These are phyloP conservation scores for Kluyveromyces marxianus DNA, from an alignment of 1,139 yeast genomes.

Conservation along the genomic window DNA sequence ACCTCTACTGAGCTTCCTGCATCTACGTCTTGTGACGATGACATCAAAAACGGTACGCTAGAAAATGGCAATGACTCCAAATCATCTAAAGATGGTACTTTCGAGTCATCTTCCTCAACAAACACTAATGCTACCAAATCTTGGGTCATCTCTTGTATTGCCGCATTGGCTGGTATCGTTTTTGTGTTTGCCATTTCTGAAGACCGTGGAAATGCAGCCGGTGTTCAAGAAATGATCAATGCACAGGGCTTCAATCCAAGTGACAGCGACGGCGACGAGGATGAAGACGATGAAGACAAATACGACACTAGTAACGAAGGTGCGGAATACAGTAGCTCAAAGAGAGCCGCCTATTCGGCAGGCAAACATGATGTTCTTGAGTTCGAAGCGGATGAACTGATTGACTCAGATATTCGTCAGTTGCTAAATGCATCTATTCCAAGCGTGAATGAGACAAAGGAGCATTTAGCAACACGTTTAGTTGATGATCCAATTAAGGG, in stretches of 20 bases:
- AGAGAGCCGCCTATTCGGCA: too few species aligned
- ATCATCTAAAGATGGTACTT: background rate
- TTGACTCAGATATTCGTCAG: conserved; percentile 1
- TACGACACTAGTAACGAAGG: background rate
- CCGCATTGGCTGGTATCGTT: conserved; percentile 8
- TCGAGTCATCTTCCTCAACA: conserved; percentile 7
- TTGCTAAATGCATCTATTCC: conserved; percentile 1
- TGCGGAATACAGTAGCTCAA: background rate
- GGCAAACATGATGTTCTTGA: background rate
- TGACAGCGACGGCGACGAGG: background rate
- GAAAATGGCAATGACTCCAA: background rate
- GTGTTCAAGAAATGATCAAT: background rate
- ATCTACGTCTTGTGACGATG: background rate
- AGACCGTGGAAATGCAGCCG: background rate
- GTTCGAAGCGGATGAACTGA: conserved; percentile 1
- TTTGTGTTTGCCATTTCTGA: conserved; percentile 9
- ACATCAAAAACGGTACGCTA: too few species aligned
- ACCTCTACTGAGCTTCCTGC: background rate
- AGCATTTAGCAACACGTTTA: conserved; percentile 1
- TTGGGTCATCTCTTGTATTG: conserved; percentile 8
- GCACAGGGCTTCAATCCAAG: too few species aligned
- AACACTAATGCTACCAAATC: conserved; percentile 9
- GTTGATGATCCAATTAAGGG: conserved; percentile 1
- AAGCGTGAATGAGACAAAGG: background rate
- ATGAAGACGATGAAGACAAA: background rate